Evolutionary conservation across 2,329 filamentous ascomycete genomes (phyloP).

Genomic region (Botryotinia globosa): DNA sequence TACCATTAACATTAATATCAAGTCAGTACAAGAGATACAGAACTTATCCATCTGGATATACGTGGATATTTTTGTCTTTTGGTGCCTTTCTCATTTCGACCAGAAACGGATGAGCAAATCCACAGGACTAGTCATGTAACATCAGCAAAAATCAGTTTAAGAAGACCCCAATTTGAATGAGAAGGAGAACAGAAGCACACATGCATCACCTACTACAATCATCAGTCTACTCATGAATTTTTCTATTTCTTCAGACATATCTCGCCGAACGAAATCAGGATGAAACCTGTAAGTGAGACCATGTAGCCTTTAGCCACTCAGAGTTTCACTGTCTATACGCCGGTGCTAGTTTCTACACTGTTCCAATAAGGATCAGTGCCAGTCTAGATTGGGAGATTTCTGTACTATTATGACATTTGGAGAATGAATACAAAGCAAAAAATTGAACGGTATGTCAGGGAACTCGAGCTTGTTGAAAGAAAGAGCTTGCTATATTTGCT

Average conservation of each 20-base stretch:
- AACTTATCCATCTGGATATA: neutral
- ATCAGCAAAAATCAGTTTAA: neutral
- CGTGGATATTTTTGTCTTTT: neutral
- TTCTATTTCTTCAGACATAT: constrained; percentile 27
- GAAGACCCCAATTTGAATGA: neutral
- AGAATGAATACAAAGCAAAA: neutral
- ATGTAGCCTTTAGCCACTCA: too few relatives aligned
- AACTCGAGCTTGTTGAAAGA: neutral
- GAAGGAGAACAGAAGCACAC: neutral
- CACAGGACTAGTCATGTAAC: neutral
- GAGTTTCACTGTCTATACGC: constrained; percentile 43
- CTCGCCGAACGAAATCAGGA: constrained; percentile 18
- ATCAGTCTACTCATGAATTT: constrained; percentile 25
- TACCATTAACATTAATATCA: constrained; percentile 19
- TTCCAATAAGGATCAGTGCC: neutral
- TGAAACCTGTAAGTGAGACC: constrained; percentile 22
- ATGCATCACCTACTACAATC: neutral
- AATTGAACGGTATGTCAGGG: too few relatives aligned
- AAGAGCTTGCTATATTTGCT: constrained; percentile 23
- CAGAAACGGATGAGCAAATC: neutral
- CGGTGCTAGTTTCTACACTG: constrained; percentile 42
- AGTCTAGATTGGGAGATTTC: neutral
- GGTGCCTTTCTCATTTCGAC: neutral
- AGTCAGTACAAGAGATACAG: neutral
- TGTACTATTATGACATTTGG: neutral